Conservation (phyloP, 768 basidiomycete genomes). For the Mycena galericulata region DNA sequence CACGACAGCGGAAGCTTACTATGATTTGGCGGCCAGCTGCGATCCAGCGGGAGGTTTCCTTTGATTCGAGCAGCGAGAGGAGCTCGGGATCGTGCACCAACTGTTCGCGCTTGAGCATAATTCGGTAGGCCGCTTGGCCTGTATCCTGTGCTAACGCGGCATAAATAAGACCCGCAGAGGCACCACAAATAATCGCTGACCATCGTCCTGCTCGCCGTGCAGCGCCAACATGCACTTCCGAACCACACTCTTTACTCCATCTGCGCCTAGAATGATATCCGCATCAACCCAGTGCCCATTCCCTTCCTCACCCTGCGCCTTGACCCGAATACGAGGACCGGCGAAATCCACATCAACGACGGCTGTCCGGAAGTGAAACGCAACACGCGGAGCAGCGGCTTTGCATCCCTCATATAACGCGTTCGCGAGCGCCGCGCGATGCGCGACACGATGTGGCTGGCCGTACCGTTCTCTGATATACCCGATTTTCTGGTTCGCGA, state of each 20-base stretch:
- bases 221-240: conserved; percentile 46
- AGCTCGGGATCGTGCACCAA: conserved; percentile 49
- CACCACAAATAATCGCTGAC: background rate
- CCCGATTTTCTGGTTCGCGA: conserved; percentile 43
- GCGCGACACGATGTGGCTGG: conserved; percentile 46
- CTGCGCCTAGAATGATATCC: conserved; percentile 52
- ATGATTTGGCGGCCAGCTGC: conserved; percentile 50
- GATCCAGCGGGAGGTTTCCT: conserved; percentile 51
- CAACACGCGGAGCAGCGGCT: conserved; percentile 39
- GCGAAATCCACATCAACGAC: conserved; percentile 43
- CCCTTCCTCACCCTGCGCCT: conserved; percentile 14
- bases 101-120: conserved; percentile 46
- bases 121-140: conserved; percentile 54
- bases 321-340: conserved; percentile 22
- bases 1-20: conserved; percentile 13
- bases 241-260: conserved; percentile 51
- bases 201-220: conserved; percentile 42
- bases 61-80: conserved; percentile 45
- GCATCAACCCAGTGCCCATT: conserved; percentile 40
- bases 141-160: conserved; percentile 44
- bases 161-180: background rate
- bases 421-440: conserved; percentile 49
- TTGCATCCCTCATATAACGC: conserved; percentile 43
- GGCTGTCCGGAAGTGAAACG: conserved; percentile 41
- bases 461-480: conserved; percentile 46